Evolutionary conservation across 116 monocot genomes (phyloP).

Genomic region (Trichopus zeylanicus): DNA sequence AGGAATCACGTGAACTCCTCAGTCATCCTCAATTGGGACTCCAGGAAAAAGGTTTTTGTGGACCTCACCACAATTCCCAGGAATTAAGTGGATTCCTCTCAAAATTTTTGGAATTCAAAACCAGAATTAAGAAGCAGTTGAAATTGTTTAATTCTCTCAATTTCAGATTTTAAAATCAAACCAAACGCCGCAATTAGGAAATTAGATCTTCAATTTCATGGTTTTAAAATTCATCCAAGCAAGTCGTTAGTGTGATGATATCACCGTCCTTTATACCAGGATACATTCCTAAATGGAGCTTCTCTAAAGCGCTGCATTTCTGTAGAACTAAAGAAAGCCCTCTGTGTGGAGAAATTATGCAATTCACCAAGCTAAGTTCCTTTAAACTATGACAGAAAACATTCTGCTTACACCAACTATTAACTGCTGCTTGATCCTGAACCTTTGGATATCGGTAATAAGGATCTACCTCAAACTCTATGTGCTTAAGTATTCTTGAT

Average conservation of each 20-base stretch:
- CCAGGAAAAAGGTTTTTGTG: too few species aligned
- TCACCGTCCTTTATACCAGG: slow-evolving; percentile 23
- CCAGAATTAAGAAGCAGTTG: too few species aligned
- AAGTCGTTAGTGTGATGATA: slow-evolving; percentile 31
- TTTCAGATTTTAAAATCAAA: too few species aligned
- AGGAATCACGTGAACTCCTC: too few species aligned
- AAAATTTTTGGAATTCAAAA: too few species aligned
- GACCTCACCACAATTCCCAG: too few species aligned
- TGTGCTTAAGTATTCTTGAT: slow-evolving; percentile 36
- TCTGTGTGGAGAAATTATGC: slow-evolving; percentile 25
- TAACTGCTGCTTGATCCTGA: slow-evolving; percentile 4
- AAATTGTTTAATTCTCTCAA: too few species aligned
- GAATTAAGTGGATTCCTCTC: too few species aligned
- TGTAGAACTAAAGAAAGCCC: slow-evolving; percentile 42
- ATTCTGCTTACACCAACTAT: slow-evolving; percentile 9
- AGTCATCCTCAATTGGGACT: too few species aligned
- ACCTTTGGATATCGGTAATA: slow-evolving; percentile 28
- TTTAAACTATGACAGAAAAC: slow-evolving; percentile 30
- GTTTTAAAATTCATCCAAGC: too few species aligned
- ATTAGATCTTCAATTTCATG: too few species aligned
- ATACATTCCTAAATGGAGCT: slow-evolving; percentile 39
- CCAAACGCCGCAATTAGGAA: too few species aligned
- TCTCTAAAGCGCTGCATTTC: slow-evolving; percentile 43
- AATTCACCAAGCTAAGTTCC: slow-evolving; percentile 55
- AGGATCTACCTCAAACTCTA: slow-evolving; percentile 56